Percentiles rank a stretch among this genome's conserved stretches.
These are phyloP conservation scores for Paramecium biaurelia DNA, from an alignment of 73 alveolate genomes.

Conservation along the genomic window DNA sequence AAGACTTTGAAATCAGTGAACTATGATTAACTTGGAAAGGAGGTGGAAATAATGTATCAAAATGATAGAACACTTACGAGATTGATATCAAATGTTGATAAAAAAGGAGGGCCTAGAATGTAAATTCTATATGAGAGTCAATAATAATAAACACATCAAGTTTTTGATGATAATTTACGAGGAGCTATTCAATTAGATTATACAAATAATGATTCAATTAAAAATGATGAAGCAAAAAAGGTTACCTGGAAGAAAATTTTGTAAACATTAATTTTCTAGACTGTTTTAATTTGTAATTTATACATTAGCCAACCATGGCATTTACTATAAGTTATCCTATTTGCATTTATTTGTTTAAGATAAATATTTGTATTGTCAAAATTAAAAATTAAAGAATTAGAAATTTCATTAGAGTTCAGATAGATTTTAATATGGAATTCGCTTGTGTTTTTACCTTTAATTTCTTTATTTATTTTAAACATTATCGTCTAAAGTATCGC, in stretches of 20 bases:
- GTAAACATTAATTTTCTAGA: neutral
- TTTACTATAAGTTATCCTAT: neutral
- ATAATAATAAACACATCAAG: neutral
- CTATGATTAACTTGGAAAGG: neutral
- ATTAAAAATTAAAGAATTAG: neutral
- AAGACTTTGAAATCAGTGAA: neutral
- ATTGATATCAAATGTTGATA: neutral
- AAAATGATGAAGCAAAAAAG: neutral
- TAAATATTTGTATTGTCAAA: neutral
- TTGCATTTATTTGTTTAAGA: neutral
- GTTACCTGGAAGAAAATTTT: neutral
- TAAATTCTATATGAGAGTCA: neutral
- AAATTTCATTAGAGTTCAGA: neutral
- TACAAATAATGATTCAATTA: neutral
- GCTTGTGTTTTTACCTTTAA: neutral
- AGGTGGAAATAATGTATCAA: neutral
- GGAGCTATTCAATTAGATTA: neutral
- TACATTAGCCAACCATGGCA: neutral
- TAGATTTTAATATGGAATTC: neutral
- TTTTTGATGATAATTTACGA: neutral
- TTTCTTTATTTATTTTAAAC: neutral
- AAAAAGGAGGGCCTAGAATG: neutral
- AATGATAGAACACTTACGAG: neutral
- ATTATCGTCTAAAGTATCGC: neutral
- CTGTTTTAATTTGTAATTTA: neutral